Evolutionary conservation across 108 stramenopile genomes (phyloP).

Genomic region (Cylindrotheca closterium): DNA sequence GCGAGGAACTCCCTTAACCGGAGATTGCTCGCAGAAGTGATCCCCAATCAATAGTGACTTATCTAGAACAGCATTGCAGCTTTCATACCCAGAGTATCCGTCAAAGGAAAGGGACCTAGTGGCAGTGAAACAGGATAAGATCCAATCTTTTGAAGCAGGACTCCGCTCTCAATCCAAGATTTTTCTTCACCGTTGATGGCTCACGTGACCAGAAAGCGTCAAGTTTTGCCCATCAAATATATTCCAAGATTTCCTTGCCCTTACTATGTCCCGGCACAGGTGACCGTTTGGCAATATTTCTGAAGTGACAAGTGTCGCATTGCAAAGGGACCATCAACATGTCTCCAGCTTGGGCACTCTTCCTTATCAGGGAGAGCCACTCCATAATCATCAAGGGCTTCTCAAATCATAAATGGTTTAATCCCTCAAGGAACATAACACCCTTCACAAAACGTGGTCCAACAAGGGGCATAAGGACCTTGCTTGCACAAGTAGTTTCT

Average conservation of each 20-base stretch:
- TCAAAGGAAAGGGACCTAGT: background rate
- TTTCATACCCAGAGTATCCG: background rate
- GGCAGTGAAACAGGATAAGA: background rate
- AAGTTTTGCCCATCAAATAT: slow-evolving; percentile 41
- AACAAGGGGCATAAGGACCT: slow-evolving; percentile 24
- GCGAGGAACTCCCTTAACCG: no score
- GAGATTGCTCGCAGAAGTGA: no score
- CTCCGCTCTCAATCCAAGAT: no score
- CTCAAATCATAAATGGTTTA: no score
- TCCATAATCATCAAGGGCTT: no score
- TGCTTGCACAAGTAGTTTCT: slow-evolving; percentile 34
- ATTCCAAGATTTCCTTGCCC: background rate
- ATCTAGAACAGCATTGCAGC: no score
- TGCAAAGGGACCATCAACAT: slow-evolving; percentile 40
- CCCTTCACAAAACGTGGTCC: slow-evolving; percentile 22
- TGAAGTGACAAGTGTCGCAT: slow-evolving; percentile 51
- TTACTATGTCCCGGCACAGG: slow-evolving; percentile 5
- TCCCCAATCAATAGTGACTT: no score
- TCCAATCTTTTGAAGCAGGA: background rate
- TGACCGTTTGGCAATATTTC: slow-evolving; percentile 19
- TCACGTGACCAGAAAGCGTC: slow-evolving; percentile 56
- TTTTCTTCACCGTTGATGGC: slow-evolving; percentile 28
- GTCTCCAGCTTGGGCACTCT: slow-evolving; percentile 18
- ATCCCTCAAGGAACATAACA: no score
- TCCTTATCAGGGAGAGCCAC: no score